Conservation (phyloP, 768 basidiomycete species). For the Trametes cubensis region DNA sequence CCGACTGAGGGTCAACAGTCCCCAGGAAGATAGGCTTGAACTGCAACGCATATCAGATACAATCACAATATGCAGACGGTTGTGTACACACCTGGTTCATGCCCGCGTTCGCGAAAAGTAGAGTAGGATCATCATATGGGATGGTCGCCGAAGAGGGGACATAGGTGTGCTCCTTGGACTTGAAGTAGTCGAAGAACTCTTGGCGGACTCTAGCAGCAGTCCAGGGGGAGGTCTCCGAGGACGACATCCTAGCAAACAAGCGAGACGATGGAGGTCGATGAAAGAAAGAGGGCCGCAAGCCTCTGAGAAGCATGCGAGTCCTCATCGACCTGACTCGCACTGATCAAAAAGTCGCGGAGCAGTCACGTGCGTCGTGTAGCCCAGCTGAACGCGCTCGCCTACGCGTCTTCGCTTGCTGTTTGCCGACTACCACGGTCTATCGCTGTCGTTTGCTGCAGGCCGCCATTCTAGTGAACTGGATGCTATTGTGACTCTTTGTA, state of each 20-base stretch:
- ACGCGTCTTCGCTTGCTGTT: conserved; percentile 8
- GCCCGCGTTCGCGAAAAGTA: conserved; percentile 97
- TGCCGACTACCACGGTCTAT: conserved; percentile 10
- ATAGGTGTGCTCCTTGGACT: conserved; percentile 77
- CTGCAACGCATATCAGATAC: conserved; percentile 43
- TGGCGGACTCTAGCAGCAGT: conserved; percentile 81
- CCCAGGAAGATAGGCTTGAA: conserved; percentile 98
- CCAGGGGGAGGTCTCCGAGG: conserved; percentile 50
- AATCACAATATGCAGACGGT: neutral
- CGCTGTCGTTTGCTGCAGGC: too few relatives aligned
- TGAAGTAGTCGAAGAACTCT: conserved; percentile 91
- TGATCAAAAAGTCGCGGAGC: conserved; percentile 25
- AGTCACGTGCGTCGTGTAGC: conserved; percentile 19
- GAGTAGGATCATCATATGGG: conserved; percentile 96
- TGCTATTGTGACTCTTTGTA: too few relatives aligned
- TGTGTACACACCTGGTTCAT: conserved; percentile 78
- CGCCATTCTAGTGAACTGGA: too few relatives aligned
- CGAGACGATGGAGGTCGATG: conserved; percentile 21
- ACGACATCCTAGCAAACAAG: conserved; percentile 22
- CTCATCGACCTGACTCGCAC: conserved; percentile 24
- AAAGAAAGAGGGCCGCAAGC: conserved; percentile 18
- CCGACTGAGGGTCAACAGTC: conserved; percentile 93
- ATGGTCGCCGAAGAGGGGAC: conserved; percentile 91
- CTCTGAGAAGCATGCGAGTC: conserved; percentile 21
- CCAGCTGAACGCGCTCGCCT: conserved; percentile 4